A percentile compares a stretch with the other conserved stretches of the same genome.
Conservation (phyloP, 2,329 filamentous ascomycete genomes). For the Aspergillus texensis region DNA sequence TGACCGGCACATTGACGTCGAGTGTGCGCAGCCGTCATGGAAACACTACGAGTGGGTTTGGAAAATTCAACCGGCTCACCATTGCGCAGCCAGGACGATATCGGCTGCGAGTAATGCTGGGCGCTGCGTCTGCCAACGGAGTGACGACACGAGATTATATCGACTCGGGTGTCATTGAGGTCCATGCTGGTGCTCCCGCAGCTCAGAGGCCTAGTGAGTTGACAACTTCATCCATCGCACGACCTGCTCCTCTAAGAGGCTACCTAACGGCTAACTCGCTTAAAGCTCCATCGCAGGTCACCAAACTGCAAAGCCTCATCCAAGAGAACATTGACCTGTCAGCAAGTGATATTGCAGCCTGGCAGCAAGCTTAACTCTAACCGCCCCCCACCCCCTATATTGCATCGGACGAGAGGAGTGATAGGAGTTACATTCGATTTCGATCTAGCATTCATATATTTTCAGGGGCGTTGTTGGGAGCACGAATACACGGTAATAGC, state of each 20-base stretch:
- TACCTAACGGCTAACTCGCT: slow-evolving; percentile 17
- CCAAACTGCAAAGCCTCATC: slow-evolving; percentile 28
- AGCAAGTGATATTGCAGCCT: slow-evolving; percentile 32
- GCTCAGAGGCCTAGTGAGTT: slow-evolving; percentile 35
- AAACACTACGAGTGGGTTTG: slow-evolving; percentile 34
- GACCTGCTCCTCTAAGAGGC: not conserved
- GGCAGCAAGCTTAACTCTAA: slow-evolving; percentile 24
- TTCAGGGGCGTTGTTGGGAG: not conserved
- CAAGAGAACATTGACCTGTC: slow-evolving; percentile 37
- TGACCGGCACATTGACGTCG: slow-evolving; percentile 33
- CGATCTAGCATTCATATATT: not conserved
- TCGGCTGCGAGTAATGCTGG: slow-evolving; percentile 35
- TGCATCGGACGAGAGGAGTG: not conserved
- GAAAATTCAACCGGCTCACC: slow-evolving; percentile 29
- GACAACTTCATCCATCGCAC: slow-evolving; percentile 8
- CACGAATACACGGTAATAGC: not conserved
- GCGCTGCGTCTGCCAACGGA: slow-evolving; percentile 30
- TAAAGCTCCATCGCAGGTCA: slow-evolving; percentile 29
- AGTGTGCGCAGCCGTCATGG: slow-evolving; percentile 36
- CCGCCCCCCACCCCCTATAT: not conserved
- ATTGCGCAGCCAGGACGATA: slow-evolving; percentile 34
- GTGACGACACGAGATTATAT: slow-evolving; percentile 33
- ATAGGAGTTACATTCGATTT: not conserved
- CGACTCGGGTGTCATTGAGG: slow-evolving; percentile 34
- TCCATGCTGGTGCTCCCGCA: slow-evolving; percentile 28